Evolutionary conservation across 179 eudicot species (phyloP), one percentile per base, ranked within the genome.

Genomic region (Pouteria campechiana): DNA sequence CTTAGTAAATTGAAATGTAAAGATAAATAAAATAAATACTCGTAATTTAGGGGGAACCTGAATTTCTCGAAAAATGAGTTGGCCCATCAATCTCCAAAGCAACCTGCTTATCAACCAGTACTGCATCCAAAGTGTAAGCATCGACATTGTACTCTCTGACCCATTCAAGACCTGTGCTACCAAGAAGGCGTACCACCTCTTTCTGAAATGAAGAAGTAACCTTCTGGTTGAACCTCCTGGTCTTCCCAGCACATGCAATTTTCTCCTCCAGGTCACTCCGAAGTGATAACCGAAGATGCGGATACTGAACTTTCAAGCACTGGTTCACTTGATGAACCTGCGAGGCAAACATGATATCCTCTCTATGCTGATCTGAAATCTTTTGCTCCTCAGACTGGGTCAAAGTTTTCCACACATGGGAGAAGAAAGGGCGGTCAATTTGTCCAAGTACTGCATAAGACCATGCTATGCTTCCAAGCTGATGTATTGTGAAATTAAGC

Each of bases 31-130:
- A n/a, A n/a, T n/a, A n/a, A n/a, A n/a, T n/a, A n/a, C n/a, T n/a
- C n/a, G n/a, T n/a, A n/a, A n/a, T n/a, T n/a, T n/a, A n/a, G n/a
- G n/a, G n/a, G n/a, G n/a, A n/a, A 85, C 97, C 81, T 29, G 78
- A 57, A 52, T 89, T 89, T 63, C 95, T 76, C 6, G 97, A 85
- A 64, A 89, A 89, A 85, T 89, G 97, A 28, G 97, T 73, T 25
- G 85, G 86, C 39, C 97, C 97, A 41, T 89, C 97, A 3, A 89
- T 85, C 72, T 89, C 97, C 52, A 89, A 48, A 48, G 78, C 93
- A 62, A 89, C 69, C 50, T 72, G 85, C 46, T 30, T 57, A 57
- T 85, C 85, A 62, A 81, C 63, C 64, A 81, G 57, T 27, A 58
- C 95, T 7, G 95, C 95, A 50, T 89, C 97, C 68, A 89, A 58